phyloP scores from a whole-genome alignment of 129 eudicot genomes.

The Arctium minus region DNA sequence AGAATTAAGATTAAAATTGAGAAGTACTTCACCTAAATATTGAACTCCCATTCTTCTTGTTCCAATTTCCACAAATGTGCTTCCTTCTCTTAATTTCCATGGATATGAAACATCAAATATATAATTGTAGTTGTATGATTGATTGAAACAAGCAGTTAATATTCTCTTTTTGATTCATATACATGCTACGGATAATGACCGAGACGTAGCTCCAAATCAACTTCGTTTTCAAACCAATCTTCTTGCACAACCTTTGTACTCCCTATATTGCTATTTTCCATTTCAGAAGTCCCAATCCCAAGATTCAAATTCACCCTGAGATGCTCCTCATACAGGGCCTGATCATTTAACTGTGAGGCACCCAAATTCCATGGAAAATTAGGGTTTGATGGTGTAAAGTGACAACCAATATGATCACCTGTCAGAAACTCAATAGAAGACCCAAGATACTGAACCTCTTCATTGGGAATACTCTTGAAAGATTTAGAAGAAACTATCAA shows the following conservation, averaged over 20 bases:
- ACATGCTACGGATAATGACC: conserved; percentile 45
- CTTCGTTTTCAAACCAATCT: conserved; percentile 35
- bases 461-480: conserved; percentile 22
- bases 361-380: conserved; percentile 28
- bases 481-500: conserved; percentile 14
- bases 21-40: conserved; percentile 27
- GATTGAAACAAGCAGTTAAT: background rate
- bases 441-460: conserved; percentile 25
- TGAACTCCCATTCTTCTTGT: conserved; percentile 3
- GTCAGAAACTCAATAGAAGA: conserved; percentile 18
- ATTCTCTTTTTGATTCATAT: background rate
- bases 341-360: conserved; percentile 9
- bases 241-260: conserved; percentile 25
- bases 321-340: conserved; percentile 13
- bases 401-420: conserved; percentile 32
- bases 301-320: conserved; percentile 39
- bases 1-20: conserved; percentile 6
- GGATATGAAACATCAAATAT: background rate
- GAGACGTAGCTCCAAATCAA: conserved; percentile 84
- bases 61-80: conserved; percentile 1
- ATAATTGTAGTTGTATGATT: background rate
- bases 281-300: conserved; percentile 37
- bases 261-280: conserved; percentile 3
- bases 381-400: conserved; percentile 47
- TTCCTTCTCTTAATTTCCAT: conserved; percentile 8